phyloP scores from a whole-genome alignment of 2,329 filamentous ascomycete genomes.

The Colletotrichum incanum region DNA sequence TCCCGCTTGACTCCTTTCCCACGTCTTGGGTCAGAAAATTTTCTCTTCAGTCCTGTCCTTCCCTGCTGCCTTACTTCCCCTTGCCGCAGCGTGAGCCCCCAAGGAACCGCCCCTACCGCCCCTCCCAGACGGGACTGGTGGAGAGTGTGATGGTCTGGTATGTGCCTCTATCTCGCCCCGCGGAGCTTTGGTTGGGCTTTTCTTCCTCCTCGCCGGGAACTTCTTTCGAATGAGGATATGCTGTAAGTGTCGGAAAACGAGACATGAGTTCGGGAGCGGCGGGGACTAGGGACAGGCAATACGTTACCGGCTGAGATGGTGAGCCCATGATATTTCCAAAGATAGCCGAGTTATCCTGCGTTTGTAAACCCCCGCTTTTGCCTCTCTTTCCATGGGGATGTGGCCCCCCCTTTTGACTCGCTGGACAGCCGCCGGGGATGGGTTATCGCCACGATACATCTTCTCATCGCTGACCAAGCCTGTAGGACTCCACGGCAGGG shows the following conservation, averaged over 20 bases:
- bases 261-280: not conserved
- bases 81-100: slow-evolving; percentile 3
- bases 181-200: too few species aligned
- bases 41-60: not conserved
- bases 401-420: not conserved
- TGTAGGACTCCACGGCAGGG: not conserved
- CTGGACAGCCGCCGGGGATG: not conserved
- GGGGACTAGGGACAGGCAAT: not conserved
- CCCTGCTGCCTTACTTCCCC: not conserved
- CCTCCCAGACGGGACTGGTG: not conserved
- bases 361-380: not conserved
- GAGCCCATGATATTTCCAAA: not conserved
- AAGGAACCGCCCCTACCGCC: not conserved
- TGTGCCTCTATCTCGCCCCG: not conserved
- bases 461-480: not conserved
- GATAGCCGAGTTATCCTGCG: not conserved
- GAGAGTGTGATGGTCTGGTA: not conserved
- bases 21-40: slow-evolving; percentile 17
- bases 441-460: too few species aligned
- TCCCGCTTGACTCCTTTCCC: slow-evolving; percentile 38
- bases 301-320: not conserved
- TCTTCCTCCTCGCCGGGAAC: too few species aligned
- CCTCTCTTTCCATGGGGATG: not conserved
- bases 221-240: not conserved
- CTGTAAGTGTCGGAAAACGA: not conserved